A percentile compares a stretch with the other conserved stretches of the same genome.
Conservation (phyloP, 2,329 filamentous ascomycete genomes). For the Colletotrichum siamense region DNA sequence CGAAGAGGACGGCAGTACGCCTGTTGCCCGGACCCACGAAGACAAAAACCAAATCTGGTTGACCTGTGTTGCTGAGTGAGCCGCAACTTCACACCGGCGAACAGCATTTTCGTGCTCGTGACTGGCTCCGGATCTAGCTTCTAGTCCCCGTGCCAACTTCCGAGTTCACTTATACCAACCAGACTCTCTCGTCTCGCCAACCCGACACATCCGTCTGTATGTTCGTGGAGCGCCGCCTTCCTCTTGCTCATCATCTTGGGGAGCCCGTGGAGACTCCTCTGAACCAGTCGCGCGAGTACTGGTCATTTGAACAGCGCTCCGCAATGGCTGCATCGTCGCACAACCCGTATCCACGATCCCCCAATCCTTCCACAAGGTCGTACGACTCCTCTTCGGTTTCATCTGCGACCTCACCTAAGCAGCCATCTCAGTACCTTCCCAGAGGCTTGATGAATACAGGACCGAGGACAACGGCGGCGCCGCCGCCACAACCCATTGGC, state of each 20-base stretch:
- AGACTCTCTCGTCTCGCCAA: not conserved
- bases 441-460: conserved; percentile 57
- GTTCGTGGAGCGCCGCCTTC: conserved; percentile 44
- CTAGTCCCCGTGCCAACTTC: not conserved
- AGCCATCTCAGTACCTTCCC: conserved; percentile 55
- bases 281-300: conserved; percentile 38
- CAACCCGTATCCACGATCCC: conserved; percentile 65
- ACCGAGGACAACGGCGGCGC: conserved; percentile 52
- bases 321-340: conserved; percentile 43
- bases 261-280: conserved; percentile 40
- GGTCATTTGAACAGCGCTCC: conserved; percentile 29
- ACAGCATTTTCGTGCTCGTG: not conserved
- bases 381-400: conserved; percentile 71
- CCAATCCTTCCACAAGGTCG: conserved; percentile 64
- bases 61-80: not conserved
- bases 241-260: conserved; percentile 41
- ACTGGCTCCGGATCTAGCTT: not conserved
- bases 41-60: not conserved
- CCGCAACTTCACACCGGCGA: not conserved
- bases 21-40: not conserved
- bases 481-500: conserved; percentile 58
- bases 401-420: conserved; percentile 64
- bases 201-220: conserved; percentile 36
- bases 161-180: not conserved
- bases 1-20: not conserved